Evolutionary conservation across 192 early-diverging fungal species (phyloP).

Genomic region (Backusella tuberculispora): DNA sequence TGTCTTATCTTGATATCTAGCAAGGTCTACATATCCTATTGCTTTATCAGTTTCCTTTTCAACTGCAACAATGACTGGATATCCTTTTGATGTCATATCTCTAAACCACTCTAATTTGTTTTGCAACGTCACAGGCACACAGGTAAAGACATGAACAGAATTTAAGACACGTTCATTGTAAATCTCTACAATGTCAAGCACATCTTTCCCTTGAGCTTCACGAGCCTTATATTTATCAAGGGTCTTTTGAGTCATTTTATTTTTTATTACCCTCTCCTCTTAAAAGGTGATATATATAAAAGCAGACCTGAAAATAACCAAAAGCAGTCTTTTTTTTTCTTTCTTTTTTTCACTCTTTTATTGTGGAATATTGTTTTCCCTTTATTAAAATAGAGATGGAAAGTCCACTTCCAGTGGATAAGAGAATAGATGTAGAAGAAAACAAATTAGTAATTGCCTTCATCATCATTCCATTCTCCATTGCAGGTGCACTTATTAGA

Average conservation of each 20-base stretch:
- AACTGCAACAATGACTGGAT: slow-evolving; percentile 49
- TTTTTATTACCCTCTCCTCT: not conserved
- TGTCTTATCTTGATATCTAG: slow-evolving; percentile 1
- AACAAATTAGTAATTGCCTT: slow-evolving; percentile 36
- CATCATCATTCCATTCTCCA: slow-evolving; percentile 59
- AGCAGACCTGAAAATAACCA: not conserved
- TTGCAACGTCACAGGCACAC: slow-evolving; percentile 38
- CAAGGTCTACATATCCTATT: slow-evolving; percentile 26
- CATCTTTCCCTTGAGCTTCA: slow-evolving; percentile 42
- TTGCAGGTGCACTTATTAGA: slow-evolving; percentile 67
- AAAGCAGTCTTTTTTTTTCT: not conserved
- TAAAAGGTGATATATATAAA: slow-evolving; percentile 10
- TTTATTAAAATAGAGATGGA: not conserved
- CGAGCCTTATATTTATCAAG: slow-evolving; percentile 38
- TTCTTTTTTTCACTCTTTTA: not conserved
- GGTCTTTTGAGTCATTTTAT: slow-evolving; percentile 3
- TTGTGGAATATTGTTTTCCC: not conserved
- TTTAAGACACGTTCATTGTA: slow-evolving; percentile 48
- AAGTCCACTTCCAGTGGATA: not conserved
- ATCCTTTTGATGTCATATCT: slow-evolving; percentile 39
- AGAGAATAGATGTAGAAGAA: slow-evolving; percentile 25
- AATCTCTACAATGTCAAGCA: slow-evolving; percentile 44
- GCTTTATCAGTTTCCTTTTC: slow-evolving; percentile 21
- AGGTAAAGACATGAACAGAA: slow-evolving; percentile 46
- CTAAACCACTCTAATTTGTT: slow-evolving; percentile 47